Base-by-base conservation (phyloP, 805 yeast genomes). In the Candida arabinofermentans region DNA sequence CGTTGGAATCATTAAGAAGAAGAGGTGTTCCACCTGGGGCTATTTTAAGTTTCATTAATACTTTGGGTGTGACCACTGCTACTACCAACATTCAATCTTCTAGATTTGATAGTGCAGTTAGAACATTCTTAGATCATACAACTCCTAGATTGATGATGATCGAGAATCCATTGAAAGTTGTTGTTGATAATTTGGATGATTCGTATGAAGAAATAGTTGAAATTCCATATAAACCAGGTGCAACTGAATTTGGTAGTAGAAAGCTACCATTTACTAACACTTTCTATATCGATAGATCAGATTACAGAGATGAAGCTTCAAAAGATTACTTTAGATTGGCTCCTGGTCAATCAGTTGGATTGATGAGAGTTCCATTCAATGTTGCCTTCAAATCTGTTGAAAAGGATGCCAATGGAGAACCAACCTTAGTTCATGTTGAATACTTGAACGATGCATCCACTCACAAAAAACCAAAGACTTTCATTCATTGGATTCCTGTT, bases 21-120 rank as follows among this genome's bases (percentile, higher is more conserved):
- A 86, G 99, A 62, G 99, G 99, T 70, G 83, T 93, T 8, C 99
- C 99, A 52, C 99, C 99, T 10, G 97, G 98, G 34, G 97, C 98
- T 23, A 87, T 93, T 62, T 74, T 93, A 61, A 77, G 89, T 24
- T 93, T 93, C 63, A 86, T 93, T 58, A 87, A 90, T 63, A 91
- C 96, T 35, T 75, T 93, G 54, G 99, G 99, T 58, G 99, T 93
- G 42, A 93, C 99, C 32, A 93, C 98, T 2, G 75, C 91, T 35
- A 85, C 90, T 34, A 83, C 96, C 32, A 88, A 87, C 59, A 93
- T 93, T 61, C 98, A 93, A 71, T 84, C 77, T 16, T 77, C 79
- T 8, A 75, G 99, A 62, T 89, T 93, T 59, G 99, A 93, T 58
- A 79, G 83, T 58, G 81, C 97, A 2, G 79, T 93, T 42, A 82